A percentile compares a stretch with the other conserved stretches of the same genome.
Evolutionary conservation across 257 asterid species (phyloP).

Genomic region (Misopates orontium): DNA sequence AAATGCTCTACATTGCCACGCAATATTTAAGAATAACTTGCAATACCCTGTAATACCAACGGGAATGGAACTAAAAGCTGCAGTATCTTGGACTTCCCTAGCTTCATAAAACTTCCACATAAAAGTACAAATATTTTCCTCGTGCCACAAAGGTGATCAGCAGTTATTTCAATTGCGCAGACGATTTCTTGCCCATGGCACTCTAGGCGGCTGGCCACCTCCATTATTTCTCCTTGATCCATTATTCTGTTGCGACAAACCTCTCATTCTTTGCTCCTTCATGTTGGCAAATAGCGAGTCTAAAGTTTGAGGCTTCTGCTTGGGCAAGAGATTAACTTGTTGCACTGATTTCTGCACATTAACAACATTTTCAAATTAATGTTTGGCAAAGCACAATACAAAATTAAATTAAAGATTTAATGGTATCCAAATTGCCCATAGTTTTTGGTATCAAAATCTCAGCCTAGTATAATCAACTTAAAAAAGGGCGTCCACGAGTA

Average conservation of each 20-base stretch:
- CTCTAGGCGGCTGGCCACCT: conserved; percentile 43
- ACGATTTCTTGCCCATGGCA: conserved; percentile 75
- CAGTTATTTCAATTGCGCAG: conserved; percentile 38
- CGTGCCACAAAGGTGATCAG: background rate
- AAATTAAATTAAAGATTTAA: background rate
- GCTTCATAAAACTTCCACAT: background rate
- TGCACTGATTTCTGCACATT: conserved; percentile 50
- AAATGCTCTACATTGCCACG: too few relatives aligned
- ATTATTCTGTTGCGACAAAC: conserved; percentile 43
- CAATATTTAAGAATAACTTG: too few relatives aligned
- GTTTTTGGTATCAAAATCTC: background rate
- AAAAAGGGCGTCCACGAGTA: background rate
- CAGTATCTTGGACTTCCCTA: conserved; percentile 12
- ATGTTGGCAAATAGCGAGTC: conserved; percentile 89
- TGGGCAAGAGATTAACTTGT: conserved; percentile 35
- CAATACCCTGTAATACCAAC: background rate
- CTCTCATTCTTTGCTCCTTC: conserved; percentile 78
- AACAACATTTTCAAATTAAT: conserved; percentile 1
- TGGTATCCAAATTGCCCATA: background rate
- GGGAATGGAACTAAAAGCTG: conserved; percentile 18
- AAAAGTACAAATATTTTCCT: conserved; percentile 1
- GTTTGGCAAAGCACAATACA: background rate
- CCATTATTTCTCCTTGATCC: conserved; percentile 53
- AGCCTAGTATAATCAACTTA: background rate
- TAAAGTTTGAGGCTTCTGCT: conserved; percentile 71